phyloP scores from a whole-genome alignment of 305 asterid genomes.

The Fraxinus platypoda region DNA sequence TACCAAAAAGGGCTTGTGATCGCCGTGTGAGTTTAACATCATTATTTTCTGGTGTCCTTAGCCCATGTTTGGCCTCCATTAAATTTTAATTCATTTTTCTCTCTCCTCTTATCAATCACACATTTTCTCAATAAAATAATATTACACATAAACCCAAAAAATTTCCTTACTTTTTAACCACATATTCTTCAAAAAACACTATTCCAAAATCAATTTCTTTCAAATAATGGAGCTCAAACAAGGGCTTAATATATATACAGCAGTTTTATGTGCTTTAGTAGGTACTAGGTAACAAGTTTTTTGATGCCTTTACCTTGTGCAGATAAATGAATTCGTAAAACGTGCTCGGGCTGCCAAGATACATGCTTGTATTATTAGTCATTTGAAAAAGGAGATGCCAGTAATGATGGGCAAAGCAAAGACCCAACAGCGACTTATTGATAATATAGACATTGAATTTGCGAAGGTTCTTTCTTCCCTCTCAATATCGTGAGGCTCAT shows the following conservation, averaged over 20 bases:
- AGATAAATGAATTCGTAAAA: conserved; percentile 91
- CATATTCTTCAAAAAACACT: too few species aligned
- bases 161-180: too few species aligned
- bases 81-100: too few species aligned
- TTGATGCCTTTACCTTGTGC: conserved; percentile 15
- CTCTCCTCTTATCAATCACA: too few species aligned
- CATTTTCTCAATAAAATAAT: too few species aligned
- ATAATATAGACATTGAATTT: conserved; percentile 66
- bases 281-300: not conserved
- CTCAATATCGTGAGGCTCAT: not conserved
- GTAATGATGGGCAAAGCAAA: conserved; percentile 95
- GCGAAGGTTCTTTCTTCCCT: conserved; percentile 55
- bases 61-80: too few species aligned
- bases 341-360: conserved; percentile 93
- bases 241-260: not conserved
- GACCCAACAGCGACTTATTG: conserved; percentile 79
- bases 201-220: too few species aligned
- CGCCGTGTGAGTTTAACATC: conserved; percentile 64
- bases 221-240: too few species aligned
- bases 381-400: conserved; percentile 88
- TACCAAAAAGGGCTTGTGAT: conserved; percentile 95
- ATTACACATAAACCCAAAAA: too few species aligned
- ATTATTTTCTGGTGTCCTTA: not conserved
- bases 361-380: conserved; percentile 80
- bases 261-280: not conserved